These are phyloP conservation scores for Yamadazyma pseudoaaseri DNA, from an alignment of 1,139 yeast species.

Conservation along the genomic window DNA sequence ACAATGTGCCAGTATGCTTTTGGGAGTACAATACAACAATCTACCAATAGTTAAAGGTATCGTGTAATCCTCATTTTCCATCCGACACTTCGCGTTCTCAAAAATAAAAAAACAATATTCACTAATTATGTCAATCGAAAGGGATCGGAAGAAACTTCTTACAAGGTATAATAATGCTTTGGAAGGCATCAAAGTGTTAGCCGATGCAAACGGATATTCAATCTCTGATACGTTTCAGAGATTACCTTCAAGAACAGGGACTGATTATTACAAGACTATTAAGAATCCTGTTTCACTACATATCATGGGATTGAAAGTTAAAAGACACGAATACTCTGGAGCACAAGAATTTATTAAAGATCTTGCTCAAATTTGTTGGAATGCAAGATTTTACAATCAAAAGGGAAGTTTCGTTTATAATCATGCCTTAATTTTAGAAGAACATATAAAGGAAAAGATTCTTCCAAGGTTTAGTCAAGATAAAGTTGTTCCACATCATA, in stretches of 20 bases:
- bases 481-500: slow-evolving; percentile 37
- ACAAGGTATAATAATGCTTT: slow-evolving; percentile 37
- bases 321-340: slow-evolving; percentile 45
- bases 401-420: slow-evolving; percentile 64
- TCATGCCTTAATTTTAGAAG: slow-evolving; percentile 72
- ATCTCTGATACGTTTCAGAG: slow-evolving; percentile 51
- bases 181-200: slow-evolving; percentile 44
- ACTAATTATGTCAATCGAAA: slow-evolving; percentile 16
- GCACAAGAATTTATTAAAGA: slow-evolving; percentile 74
- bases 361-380: slow-evolving; percentile 82
- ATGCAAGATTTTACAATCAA: slow-evolving; percentile 81
- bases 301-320: slow-evolving; percentile 41
- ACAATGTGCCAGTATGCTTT: no score
- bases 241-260: slow-evolving; percentile 51
- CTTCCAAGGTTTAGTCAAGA: slow-evolving; percentile 54
- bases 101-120: not conserved
- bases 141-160: slow-evolving; percentile 42
- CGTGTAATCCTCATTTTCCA: no score
- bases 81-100: slow-evolving; percentile 2
- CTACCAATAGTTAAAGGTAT: no score
- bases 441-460: slow-evolving; percentile 51
- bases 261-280: slow-evolving; percentile 46
- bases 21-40: no score
- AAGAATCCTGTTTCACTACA: slow-evolving; percentile 44
- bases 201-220: slow-evolving; percentile 42